Base-by-base conservation (phyloP, 75 land plant species). In the Sequoia sempervirens region DNA sequence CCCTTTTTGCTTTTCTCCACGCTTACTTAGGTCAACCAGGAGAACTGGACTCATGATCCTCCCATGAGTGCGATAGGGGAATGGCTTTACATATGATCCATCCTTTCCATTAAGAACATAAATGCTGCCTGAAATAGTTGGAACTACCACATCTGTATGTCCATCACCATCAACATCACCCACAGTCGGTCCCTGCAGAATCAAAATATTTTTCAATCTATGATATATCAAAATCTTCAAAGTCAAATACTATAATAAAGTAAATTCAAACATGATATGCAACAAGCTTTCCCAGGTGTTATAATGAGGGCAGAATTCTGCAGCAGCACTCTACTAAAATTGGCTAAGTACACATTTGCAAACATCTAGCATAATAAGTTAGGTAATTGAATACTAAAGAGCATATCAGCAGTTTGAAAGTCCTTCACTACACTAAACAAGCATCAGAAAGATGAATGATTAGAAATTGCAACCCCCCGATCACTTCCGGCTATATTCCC, bases 121-220 rank as follows among this genome's bases (percentile, higher is more conserved):
- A 37, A 98, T 94, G 76, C 93, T 94, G 17, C 99, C 99, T 2
- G 99, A 98, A 64, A 91, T 56, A 20, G 99, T 98, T 78, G 99
- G 96, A 80, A 98, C 85, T 10, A 98, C 98, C 83, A 98, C 89
- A 74, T 98, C 99, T 58, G 98, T 96, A 41, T 87, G 89, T 26
- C 99, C 99, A 89, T 98, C 99, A 28, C 98, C 99, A 91, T 98
- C 92, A 76, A 98, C 94, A 91, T 98, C 99, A 70, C 99, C 99
- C 37, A 98, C 81, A 1, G 93, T 91, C 0, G 99, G 93, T 76
- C 95, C 97, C 99, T 98, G 91, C 84, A 82, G 75, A 36, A 81
- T 75, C 58, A 58, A 11, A 14, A 53, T 53, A 34, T 1, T 58
- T 50, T 81, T 8, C 41, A 64, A 38, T 36, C 26, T 10, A 34